phyloP scores from a whole-genome alignment of 2,329 filamentous ascomycete species.

The Phialemonium atrogriseum region DNA sequence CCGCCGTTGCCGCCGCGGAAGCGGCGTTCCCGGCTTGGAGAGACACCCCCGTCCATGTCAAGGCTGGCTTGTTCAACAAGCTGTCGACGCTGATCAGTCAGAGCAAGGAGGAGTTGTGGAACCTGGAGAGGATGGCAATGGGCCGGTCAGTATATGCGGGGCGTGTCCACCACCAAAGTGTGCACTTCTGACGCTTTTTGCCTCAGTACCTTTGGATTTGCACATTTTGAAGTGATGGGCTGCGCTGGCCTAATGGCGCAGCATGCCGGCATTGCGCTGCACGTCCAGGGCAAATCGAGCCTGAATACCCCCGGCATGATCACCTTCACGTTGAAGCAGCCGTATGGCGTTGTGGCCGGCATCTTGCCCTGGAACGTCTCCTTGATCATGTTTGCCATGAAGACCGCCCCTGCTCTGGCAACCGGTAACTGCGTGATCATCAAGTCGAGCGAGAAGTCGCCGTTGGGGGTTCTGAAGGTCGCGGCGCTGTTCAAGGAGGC shows the following conservation, averaged over 20 bases:
- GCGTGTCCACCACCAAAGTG: no score
- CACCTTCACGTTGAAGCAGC: slow-evolving; percentile 76
- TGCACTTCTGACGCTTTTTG: no score
- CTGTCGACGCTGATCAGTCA: slow-evolving; percentile 75
- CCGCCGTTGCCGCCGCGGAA: slow-evolving; percentile 78
- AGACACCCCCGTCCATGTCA: slow-evolving; percentile 58
- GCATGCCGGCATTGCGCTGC: slow-evolving; percentile 86
- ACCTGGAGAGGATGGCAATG: slow-evolving; percentile 85
- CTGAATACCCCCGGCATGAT: slow-evolving; percentile 72
- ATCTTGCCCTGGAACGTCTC: slow-evolving; percentile 91
- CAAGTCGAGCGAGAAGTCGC: slow-evolving; percentile 72
- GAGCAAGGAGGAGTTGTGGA: slow-evolving; percentile 75
- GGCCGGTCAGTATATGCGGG: no score
- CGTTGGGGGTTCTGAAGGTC: slow-evolving; percentile 59
- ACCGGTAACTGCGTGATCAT: slow-evolving; percentile 65
- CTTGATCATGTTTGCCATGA: slow-evolving; percentile 74
- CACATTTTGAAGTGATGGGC: slow-evolving; percentile 64
- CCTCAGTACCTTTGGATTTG: slow-evolving; percentile 65
- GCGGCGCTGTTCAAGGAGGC: slow-evolving; percentile 62
- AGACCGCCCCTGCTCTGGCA: slow-evolving; percentile 67
- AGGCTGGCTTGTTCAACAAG: slow-evolving; percentile 62
- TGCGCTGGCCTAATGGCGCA: slow-evolving; percentile 69
- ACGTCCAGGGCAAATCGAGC: slow-evolving; percentile 80
- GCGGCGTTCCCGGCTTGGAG: slow-evolving; percentile 74
- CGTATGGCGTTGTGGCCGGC: slow-evolving; percentile 75